These are phyloP conservation scores for Claviceps sp. DNA, from an alignment of 2,329 filamentous ascomycete genomes.

Conservation along the genomic window DNA sequence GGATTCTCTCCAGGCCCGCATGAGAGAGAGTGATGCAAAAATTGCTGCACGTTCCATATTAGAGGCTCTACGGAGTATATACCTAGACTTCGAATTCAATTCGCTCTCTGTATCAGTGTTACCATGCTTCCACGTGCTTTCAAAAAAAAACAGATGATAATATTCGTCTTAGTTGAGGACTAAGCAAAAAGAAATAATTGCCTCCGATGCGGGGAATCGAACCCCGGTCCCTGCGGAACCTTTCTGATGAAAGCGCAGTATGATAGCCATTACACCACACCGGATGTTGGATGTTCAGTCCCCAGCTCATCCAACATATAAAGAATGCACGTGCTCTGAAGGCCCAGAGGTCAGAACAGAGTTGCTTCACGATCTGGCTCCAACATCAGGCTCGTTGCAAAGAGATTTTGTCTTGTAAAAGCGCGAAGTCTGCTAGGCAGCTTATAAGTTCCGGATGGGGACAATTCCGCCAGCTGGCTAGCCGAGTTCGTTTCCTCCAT, in stretches of 20 bases:
- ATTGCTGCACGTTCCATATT: too few relatives aligned
- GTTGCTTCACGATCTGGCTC: background rate
- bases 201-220: slow-evolving; percentile 9
- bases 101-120: too few relatives aligned
- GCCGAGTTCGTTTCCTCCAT: background rate
- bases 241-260: slow-evolving; percentile 7
- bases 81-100: too few relatives aligned
- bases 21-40: too few relatives aligned
- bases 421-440: too few relatives aligned
- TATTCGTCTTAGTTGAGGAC: background rate
- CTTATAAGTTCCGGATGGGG: too few relatives aligned
- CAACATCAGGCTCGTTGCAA: background rate
- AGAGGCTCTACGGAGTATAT: too few relatives aligned
- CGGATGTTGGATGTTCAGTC: background rate
- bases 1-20: too few relatives aligned
- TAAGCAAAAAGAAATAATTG: accelerated
- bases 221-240: slow-evolving; percentile 8
- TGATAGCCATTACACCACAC: slow-evolving; percentile 9
- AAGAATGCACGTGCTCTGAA: accelerated
- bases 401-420: too few relatives aligned
- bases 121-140: background rate
- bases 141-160: background rate
- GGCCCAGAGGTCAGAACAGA: too few relatives aligned
- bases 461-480: too few relatives aligned
- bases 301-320: accelerated